Evolutionary conservation across 1,139 yeast genomes (phyloP).

Genomic region (Zygosaccharomyces sapae): DNA sequence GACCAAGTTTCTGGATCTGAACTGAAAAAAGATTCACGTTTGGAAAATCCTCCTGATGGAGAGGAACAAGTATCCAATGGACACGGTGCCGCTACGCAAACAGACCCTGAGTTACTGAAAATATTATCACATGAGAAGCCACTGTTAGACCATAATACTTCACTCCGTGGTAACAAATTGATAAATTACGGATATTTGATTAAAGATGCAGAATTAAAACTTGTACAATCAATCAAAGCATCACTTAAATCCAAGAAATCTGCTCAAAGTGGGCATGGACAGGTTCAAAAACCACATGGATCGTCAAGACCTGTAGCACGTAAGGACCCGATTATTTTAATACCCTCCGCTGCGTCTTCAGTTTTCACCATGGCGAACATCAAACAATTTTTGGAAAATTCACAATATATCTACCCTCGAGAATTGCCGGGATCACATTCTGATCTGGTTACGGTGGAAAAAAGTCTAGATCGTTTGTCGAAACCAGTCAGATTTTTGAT

Average conservation of each 20-base stretch:
- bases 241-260: constrained; percentile 24
- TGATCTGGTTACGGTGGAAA: constrained; percentile 33
- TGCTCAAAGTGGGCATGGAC: constrained; percentile 35
- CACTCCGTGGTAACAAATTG: constrained; percentile 71
- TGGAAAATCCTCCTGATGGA: constrained; percentile 4
- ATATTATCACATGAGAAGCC: constrained; percentile 60
- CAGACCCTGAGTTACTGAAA: constrained; percentile 54
- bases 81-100: constrained; percentile 16
- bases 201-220: constrained; percentile 62
- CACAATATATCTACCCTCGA: constrained; percentile 62
- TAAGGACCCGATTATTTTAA: constrained; percentile 85
- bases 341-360: constrained; percentile 94
- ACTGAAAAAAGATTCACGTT: background rate
- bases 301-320: constrained; percentile 21
- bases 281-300: constrained; percentile 18
- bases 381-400: constrained; percentile 75
- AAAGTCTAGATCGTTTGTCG: constrained; percentile 33
- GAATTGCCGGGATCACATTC: constrained; percentile 26
- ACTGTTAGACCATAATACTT: constrained; percentile 72
- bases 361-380: constrained; percentile 75
- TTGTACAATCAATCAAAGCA: constrained; percentile 52
- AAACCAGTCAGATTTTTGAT: constrained; percentile 42
- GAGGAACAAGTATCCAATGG: constrained; percentile 11
- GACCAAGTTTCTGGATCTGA: constrained; percentile 1
- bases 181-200: constrained; percentile 71